Conservation (phyloP, 352 stramenopile species). For the Globisporangium splendens region DNA sequence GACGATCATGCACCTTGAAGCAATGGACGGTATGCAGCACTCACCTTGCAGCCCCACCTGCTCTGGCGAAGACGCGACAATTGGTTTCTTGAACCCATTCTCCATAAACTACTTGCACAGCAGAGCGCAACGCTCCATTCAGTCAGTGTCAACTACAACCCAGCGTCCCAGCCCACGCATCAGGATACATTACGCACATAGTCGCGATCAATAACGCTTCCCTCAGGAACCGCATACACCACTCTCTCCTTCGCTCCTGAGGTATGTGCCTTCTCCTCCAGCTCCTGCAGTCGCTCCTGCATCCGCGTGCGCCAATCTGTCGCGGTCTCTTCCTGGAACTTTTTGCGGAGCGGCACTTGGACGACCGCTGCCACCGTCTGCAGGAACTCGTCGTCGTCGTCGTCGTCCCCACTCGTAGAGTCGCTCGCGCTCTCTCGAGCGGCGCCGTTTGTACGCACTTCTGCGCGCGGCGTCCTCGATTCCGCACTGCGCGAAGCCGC, state of each 20-base stretch:
- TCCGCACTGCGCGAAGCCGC: no score
- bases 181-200: slow-evolving; percentile 6
- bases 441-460: neutral
- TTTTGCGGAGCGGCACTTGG: slow-evolving; percentile 4
- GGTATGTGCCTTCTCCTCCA: neutral
- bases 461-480: no score
- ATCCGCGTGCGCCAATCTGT: slow-evolving; percentile 18
- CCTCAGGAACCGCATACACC: slow-evolving; percentile 1
- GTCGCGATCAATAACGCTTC: slow-evolving; percentile 1
- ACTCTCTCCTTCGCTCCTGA: neutral
- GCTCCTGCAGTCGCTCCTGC: slow-evolving; percentile 19
- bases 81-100: slow-evolving; percentile 22
- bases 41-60: slow-evolving; percentile 28
- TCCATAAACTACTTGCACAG: slow-evolving; percentile 16
- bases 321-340: slow-evolving; percentile 12
- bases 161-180: no score
- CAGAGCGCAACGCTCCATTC: neutral
- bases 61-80: slow-evolving; percentile 16
- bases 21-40: no score
- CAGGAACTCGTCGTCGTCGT: neutral
- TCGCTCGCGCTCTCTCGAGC: slow-evolving; percentile 7
- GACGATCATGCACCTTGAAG: no score
- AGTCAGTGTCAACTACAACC: neutral
- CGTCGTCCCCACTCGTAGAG: slow-evolving; percentile 6
- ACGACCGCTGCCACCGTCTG: neutral